Base-by-base conservation (phyloP, 2,329 filamentous ascomycete species). In the Hymenoscyphus fraxineus region DNA sequence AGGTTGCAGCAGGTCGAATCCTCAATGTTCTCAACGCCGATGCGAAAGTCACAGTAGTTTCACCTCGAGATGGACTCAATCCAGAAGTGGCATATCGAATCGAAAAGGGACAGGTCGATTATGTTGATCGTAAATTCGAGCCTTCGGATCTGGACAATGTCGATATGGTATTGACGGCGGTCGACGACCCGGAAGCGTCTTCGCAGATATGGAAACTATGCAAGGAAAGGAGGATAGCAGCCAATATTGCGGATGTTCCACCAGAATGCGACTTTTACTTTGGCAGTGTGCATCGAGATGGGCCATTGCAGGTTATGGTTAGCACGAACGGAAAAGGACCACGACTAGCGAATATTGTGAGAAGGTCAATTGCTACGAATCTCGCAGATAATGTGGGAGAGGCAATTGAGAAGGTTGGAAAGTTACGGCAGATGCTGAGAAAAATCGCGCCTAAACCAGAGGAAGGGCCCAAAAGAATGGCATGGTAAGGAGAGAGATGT, bases 251-350 rank as follows among this genome's bases (percentile, higher is more conserved):
- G 70, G 95, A 99, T 76, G 95, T 99, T 3, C 95, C 95, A 0
- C 85, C 92, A 0, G 95, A 99, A 77, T 99, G 95, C 78, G 95
- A 99, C 75, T 99, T 99, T 76, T 99, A 97, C 82, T 99, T 99
- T 79, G 95, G 95, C 67, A 95, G 91, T 75, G 89, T 97, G 47
- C 92, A 99, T 78, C 89, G 95, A 60, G 95, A 99, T 76, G 95
- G 95, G 0, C 95, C 95, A 6, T 79, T 99, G 66, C 95, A 99
- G 80, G 89, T 99, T 73, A 99, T 99, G 95, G 94, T 99, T 71
- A 96, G 91, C 80, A 99, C 95, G 41, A 99, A 98, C 76, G 95
- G 95, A 61, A 97, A 97, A 76, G 95, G 95, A 0, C 95, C 95
- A 0, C 88, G 94, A 75, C 80, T 99, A 68, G 95, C 95, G 10